Percentiles rank a stretch among this genome's conserved stretches.
Evolutionary conservation across 768 basidiomycete genomes (phyloP).

Genomic region (Ramaria rubella): DNA sequence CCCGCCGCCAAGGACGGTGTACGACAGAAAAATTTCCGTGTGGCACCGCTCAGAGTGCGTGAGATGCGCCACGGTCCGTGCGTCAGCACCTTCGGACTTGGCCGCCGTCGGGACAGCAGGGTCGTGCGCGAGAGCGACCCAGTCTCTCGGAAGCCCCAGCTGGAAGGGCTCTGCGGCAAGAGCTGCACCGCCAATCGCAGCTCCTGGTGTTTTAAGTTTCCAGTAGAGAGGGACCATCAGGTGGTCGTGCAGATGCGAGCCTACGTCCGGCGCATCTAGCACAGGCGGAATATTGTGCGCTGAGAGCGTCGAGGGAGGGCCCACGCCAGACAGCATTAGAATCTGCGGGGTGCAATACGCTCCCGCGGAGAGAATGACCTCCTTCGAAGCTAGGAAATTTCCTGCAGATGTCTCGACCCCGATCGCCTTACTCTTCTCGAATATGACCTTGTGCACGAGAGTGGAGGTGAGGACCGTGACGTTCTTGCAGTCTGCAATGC

Average conservation of each 20-base stretch:
- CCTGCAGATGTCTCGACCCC: background rate
- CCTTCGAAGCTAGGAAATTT: slow-evolving; percentile 3
- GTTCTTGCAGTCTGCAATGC: background rate
- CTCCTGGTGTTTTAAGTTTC: slow-evolving; percentile 14
- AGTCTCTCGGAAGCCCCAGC: background rate
- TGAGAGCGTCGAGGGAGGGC: slow-evolving; percentile 27
- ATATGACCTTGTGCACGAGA: background rate
- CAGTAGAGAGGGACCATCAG: slow-evolving; percentile 8
- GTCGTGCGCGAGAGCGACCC: background rate
- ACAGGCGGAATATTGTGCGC: slow-evolving; percentile 22
- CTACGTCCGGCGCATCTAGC: slow-evolving; percentile 33
- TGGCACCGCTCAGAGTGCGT: background rate
- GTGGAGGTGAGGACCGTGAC: background rate
- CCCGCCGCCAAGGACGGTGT: background rate
- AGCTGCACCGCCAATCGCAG: slow-evolving; percentile 6
- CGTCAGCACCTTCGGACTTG: background rate
- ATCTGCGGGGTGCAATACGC: slow-evolving; percentile 30
- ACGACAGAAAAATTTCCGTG: background rate
- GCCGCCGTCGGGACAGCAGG: background rate
- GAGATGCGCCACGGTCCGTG: background rate
- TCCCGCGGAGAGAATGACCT: slow-evolving; percentile 18
- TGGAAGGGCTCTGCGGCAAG: background rate
- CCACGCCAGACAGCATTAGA: slow-evolving; percentile 36
- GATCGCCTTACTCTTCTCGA: background rate
- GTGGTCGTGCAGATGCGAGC: slow-evolving; percentile 33